These are phyloP conservation scores for Puccinellia tenuiflora DNA, from an alignment of 176 grass and related monocot genomes.

Conservation along the genomic window DNA sequence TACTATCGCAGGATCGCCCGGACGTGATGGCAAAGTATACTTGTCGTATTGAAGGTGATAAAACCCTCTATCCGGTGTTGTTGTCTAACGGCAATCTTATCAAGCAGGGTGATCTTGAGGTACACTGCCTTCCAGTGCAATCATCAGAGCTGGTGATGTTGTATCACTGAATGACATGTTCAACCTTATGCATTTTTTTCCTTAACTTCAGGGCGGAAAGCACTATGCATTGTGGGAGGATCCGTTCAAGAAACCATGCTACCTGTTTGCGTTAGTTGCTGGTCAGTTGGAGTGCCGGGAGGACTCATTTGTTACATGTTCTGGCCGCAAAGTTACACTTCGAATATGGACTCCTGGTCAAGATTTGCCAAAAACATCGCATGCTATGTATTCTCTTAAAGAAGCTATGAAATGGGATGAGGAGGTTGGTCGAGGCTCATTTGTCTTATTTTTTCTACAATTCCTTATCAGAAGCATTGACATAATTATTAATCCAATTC, in stretches of 20 bases:
- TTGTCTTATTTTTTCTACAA: not conserved
- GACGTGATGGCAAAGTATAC: slow-evolving; percentile 97
- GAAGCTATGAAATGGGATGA: slow-evolving; percentile 99
- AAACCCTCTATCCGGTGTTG: slow-evolving; percentile 82
- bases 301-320: slow-evolving; percentile 82
- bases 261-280: slow-evolving; percentile 96
- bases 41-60: slow-evolving; percentile 92
- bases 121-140: slow-evolving; percentile 25
- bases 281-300: slow-evolving; percentile 85
- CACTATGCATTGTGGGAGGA: slow-evolving; percentile 93
- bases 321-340: slow-evolving; percentile 74
- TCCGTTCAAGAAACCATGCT: slow-evolving; percentile 93
- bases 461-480: slow-evolving; percentile 1
- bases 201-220: slow-evolving; percentile 57
- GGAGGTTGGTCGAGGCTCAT: slow-evolving; percentile 49
- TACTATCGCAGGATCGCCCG: slow-evolving; percentile 71
- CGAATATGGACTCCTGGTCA: slow-evolving; percentile 94
- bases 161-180: not conserved
- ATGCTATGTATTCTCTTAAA: slow-evolving; percentile 99
- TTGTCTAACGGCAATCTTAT: slow-evolving; percentile 96
- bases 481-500: slow-evolving; percentile 13
- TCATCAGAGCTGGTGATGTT: slow-evolving; percentile 14
- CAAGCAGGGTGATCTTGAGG: slow-evolving; percentile 81
- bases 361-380: slow-evolving; percentile 90
- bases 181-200: not conserved